These are phyloP conservation scores for Fusarium equiseti DNA, from an alignment of 2,329 filamentous ascomycete species.

Conservation along the genomic window DNA sequence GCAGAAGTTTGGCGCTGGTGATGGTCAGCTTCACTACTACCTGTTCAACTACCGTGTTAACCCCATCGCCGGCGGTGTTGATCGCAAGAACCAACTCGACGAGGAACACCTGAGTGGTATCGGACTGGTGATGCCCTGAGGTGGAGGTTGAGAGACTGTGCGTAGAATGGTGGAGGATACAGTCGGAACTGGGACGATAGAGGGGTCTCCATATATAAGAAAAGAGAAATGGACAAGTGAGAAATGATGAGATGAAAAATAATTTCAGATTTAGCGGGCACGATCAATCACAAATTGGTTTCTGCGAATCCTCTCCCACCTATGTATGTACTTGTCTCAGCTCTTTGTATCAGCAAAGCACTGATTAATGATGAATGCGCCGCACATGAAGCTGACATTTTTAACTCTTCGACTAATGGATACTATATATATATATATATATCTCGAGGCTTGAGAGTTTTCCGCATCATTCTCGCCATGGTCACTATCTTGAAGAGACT, in stretches of 20 bases:
- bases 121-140: slow-evolving; percentile 80
- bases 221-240: slow-evolving; percentile 19
- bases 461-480: not conserved
- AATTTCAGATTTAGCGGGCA: slow-evolving; percentile 13
- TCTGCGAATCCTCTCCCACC: not conserved
- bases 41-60: slow-evolving; percentile 96
- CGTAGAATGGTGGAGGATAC: not conserved
- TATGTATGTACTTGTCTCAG: not conserved
- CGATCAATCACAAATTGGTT: slow-evolving; percentile 12
- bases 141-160: not conserved
- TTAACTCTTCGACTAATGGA: not conserved
- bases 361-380: not conserved
- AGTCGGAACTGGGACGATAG: slow-evolving; percentile 1
- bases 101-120: slow-evolving; percentile 84
- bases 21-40: slow-evolving; percentile 96
- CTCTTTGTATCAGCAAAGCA: not conserved
- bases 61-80: slow-evolving; percentile 86
- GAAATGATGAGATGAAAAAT: slow-evolving; percentile 20
- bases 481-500: not conserved
- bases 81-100: slow-evolving; percentile 82
- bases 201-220: slow-evolving; percentile 8
- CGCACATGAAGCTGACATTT: not conserved
- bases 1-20: slow-evolving; percentile 93
- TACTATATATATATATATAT: not conserved
- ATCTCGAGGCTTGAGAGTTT: not conserved